Percentiles rank a stretch among this genome's conserved stretches.
phyloP scores from a whole-genome alignment of 805 yeast genomes.

The Candida arabinofermentans region DNA sequence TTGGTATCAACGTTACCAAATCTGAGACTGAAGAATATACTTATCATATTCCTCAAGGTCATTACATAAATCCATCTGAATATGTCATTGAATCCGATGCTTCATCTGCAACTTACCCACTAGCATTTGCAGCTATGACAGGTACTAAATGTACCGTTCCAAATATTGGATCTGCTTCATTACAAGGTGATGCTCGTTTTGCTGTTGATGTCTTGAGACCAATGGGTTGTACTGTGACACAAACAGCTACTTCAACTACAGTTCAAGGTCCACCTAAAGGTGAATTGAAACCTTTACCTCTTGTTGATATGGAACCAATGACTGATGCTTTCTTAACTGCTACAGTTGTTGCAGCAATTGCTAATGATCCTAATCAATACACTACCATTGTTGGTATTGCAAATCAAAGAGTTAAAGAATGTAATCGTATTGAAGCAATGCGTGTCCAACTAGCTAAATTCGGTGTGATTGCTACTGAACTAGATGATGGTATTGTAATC shows the following conservation, averaged over 20 bases:
- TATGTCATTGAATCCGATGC: slow-evolving; percentile 96
- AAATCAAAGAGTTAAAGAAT: slow-evolving; percentile 95
- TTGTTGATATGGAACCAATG: slow-evolving; percentile 98
- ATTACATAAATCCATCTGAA: slow-evolving; percentile 73
- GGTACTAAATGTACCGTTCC: slow-evolving; percentile 93
- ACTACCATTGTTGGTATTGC: slow-evolving; percentile 94
- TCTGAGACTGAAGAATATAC: slow-evolving; percentile 74
- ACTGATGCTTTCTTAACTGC: slow-evolving; percentile 98
- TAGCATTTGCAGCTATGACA: slow-evolving; percentile 95
- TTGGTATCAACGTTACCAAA: slow-evolving; percentile 74
- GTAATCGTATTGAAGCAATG: slow-evolving; percentile 96
- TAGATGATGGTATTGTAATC: slow-evolving; percentile 89
- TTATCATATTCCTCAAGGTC: slow-evolving; percentile 84
- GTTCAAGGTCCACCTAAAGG: slow-evolving; percentile 86
- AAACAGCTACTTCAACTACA: slow-evolving; percentile 81
- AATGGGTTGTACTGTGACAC: slow-evolving; percentile 91
- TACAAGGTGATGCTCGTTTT: slow-evolving; percentile 97
- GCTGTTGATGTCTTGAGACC: slow-evolving; percentile 90
- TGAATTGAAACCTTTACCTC: slow-evolving; percentile 59
- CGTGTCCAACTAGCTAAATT: slow-evolving; percentile 81
- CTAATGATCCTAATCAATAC: slow-evolving; percentile 48
- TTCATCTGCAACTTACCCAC: slow-evolving; percentile 94
- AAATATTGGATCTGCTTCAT: slow-evolving; percentile 83
- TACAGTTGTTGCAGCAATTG: slow-evolving; percentile 90
- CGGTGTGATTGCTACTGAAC: slow-evolving; percentile 81